Base-by-base conservation (phyloP, 1,139 yeast species). In the Taiozyma sp. region DNA sequence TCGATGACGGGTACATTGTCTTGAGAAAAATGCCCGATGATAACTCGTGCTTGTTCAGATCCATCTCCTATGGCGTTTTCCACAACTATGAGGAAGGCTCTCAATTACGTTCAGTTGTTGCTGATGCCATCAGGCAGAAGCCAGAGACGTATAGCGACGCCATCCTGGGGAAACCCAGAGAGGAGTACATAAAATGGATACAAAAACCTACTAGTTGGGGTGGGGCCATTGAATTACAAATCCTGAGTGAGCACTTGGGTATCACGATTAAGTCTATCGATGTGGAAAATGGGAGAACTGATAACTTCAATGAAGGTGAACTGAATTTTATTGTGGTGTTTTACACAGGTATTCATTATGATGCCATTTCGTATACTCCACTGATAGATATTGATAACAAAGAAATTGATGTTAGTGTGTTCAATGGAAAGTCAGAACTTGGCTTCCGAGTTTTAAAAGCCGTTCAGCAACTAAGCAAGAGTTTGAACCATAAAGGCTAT, bases 261-360 rank as follows among this genome's bases (percentile, higher is more conserved):
- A 66, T 85, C 7, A 73, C 80, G 6, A 81, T 87, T 41, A 73
- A 77, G 52, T 83, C 90, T 29, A 67, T 87, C 40, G 96, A 87
- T 61, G 80, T 87, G 27, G 87, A 83, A 60, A 84, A 83, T 59
- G 80, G 81, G 3, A 73, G 81, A 44, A 67, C 79, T 46, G 87
- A 86, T 57, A 72, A 72, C 47, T 87, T 87, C 72, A 81, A 71
- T 57, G 76, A 69, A 46, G 75, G 71, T 9, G 28, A 43, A 4
- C 65, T 67, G 46, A 69, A 70, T 13, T 84, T 78, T 60, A 76
- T 84, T 19, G 69, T 80, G 16, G 70, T 87, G 44, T 71, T 84
- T 12, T 87, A 87, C 61, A 79, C 81, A 44, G 96, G 96, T 1
- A 79, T 87, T 47, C 96, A 88, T 67, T 88, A 87, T 64, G 96